A percentile compares a stretch with the other conserved stretches of the same genome.
Evolutionary conservation across 495 filamentous ascomycete species (phyloP).

Genomic region (Aspergillus ellipticus): DNA sequence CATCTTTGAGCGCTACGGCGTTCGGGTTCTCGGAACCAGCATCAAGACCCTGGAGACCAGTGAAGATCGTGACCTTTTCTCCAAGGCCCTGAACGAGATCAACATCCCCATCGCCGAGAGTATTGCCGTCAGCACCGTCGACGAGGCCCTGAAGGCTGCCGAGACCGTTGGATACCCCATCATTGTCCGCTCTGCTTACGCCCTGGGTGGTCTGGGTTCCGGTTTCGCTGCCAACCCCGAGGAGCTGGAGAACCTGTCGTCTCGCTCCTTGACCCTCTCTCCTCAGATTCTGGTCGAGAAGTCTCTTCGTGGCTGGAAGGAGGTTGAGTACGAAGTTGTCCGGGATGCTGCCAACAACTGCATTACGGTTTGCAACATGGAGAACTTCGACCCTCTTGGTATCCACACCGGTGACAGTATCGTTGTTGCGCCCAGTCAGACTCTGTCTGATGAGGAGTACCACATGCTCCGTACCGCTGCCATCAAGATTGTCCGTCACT

Average conservation of each 20-base stretch:
- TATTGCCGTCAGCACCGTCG: slow-evolving; percentile 83
- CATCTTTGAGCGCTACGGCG: slow-evolving; percentile 89
- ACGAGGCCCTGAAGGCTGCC: slow-evolving; percentile 85
- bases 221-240: slow-evolving; percentile 95
- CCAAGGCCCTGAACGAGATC: slow-evolving; percentile 88
- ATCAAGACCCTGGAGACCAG: slow-evolving; percentile 90
- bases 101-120: slow-evolving; percentile 96
- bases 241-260: slow-evolving; percentile 87
- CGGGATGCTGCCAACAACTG: slow-evolving; percentile 93
- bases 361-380: slow-evolving; percentile 99
- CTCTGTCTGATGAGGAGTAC: slow-evolving; percentile 94
- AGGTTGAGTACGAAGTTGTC: slow-evolving; percentile 97
- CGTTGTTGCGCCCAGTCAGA: slow-evolving; percentile 93
- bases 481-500: slow-evolving; percentile 92
- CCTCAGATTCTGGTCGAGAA: slow-evolving; percentile 98
- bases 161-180: slow-evolving; percentile 89
- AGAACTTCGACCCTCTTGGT: slow-evolving; percentile 96
- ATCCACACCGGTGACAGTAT: slow-evolving; percentile 98
- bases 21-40: slow-evolving; percentile 91
- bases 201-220: slow-evolving; percentile 90
- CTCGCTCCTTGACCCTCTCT: slow-evolving; percentile 88
- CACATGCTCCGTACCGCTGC: slow-evolving; percentile 97
- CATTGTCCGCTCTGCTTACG: slow-evolving; percentile 94
- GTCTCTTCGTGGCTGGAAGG: slow-evolving; percentile 99
- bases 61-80: slow-evolving; percentile 93